Percentiles rank a stretch among this genome's conserved stretches.
These are phyloP conservation scores for Phytopythium ostracodes DNA, from an alignment of 352 stramenopile species.

Conservation along the genomic window DNA sequence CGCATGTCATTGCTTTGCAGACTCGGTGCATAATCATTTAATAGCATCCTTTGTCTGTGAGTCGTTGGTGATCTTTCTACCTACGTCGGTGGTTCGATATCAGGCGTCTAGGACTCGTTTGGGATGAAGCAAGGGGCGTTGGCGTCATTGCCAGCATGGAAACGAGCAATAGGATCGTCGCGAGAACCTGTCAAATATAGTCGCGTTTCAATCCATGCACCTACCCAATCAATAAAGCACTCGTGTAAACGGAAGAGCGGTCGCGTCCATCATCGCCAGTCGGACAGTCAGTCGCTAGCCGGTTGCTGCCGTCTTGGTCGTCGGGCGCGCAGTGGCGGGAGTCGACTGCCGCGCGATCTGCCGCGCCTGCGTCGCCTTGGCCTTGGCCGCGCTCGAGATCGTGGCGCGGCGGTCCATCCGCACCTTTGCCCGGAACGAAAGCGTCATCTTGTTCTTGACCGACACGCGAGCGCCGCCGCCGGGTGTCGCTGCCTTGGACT, in stretches of 20 bases:
- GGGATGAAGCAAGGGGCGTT: too few relatives aligned
- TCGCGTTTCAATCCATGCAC: neutral
- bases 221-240: neutral
- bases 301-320: neutral
- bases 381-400: constrained; percentile 5
- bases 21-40: neutral
- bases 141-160: too few relatives aligned
- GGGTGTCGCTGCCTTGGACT: neutral
- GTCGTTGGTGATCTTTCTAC: too few relatives aligned
- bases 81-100: too few relatives aligned
- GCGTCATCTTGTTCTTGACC: constrained; percentile 7
- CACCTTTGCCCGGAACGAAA: constrained; percentile 4
- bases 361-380: neutral
- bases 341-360: constrained; percentile 2
- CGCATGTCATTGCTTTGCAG: neutral
- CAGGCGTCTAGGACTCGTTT: too few relatives aligned
- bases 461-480: constrained; percentile 2
- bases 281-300: neutral
- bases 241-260: neutral
- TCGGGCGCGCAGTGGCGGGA: neutral
- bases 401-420: constrained; percentile 5
- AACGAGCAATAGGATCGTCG: too few relatives aligned
- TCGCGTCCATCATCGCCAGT: too few relatives aligned
- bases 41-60: constrained; percentile 1
- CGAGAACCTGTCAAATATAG: neutral